These are phyloP conservation scores for Backusella psychrophila DNA, from an alignment of 192 early-diverging fungal genomes.

Conservation along the genomic window DNA sequence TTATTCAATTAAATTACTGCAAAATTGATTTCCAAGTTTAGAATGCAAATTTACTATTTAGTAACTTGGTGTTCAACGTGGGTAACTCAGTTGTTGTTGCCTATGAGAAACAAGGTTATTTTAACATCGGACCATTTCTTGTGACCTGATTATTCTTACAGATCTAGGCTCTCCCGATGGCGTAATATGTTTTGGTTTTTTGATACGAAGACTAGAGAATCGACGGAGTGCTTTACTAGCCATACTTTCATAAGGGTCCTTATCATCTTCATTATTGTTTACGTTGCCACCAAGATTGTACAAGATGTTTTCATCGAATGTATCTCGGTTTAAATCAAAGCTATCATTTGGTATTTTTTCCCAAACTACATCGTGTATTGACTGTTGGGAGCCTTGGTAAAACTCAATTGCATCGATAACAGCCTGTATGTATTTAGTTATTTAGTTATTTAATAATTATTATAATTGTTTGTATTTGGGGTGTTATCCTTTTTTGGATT, in stretches of 20 bases:
- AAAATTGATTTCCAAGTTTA: conserved; percentile 5
- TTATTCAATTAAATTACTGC: background rate
- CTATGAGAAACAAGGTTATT: background rate
- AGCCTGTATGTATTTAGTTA: conserved; percentile 41
- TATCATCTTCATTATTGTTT: background rate
- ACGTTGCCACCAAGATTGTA: background rate
- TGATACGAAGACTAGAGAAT: conserved; percentile 2
- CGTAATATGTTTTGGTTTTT: background rate
- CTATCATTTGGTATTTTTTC: conserved; percentile 29
- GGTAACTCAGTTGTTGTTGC: conserved; percentile 1
- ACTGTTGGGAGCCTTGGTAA: conserved; percentile 58
- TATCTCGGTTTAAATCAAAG: conserved; percentile 1
- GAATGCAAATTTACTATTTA: conserved; percentile 2
- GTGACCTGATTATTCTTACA: background rate
- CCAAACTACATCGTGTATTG: conserved; percentile 24
- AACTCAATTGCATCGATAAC: conserved; percentile 81
- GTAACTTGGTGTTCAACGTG: conserved; percentile 1
- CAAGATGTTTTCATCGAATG: background rate
- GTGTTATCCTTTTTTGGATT: background rate
- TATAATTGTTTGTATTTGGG: background rate
- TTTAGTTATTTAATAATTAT: background rate
- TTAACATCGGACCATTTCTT: background rate
- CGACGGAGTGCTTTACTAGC: background rate
- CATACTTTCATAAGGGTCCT: background rate
- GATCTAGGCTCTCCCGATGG: background rate